Evolutionary conservation across 2,329 filamentous ascomycete genomes (phyloP).

Genomic region (Meredithiella fracta): DNA sequence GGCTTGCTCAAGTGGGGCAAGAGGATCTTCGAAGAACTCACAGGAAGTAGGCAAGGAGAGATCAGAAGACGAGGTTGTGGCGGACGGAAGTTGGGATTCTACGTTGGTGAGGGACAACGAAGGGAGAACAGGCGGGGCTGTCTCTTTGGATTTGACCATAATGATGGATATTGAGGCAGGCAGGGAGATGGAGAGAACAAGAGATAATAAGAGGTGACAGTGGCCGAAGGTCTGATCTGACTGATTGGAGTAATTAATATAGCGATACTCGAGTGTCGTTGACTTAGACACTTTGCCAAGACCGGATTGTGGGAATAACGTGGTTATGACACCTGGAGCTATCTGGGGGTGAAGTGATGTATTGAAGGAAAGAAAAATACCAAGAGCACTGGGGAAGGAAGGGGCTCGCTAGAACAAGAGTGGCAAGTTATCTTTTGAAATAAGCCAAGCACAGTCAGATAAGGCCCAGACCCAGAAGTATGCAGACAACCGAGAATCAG

Average conservation of each 20-base stretch:
- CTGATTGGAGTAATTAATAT: no score
- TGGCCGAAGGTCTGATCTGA: no score
- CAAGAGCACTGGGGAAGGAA: not conserved
- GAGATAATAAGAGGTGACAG: not conserved
- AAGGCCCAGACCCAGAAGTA: no score
- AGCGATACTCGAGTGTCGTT: not conserved
- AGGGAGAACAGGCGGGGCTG: not conserved
- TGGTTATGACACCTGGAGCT: not conserved
- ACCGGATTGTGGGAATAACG: not conserved
- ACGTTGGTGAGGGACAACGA: not conserved
- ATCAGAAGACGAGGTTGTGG: not conserved
- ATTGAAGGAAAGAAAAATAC: not conserved
- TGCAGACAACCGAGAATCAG: no score
- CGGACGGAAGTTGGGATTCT: slow-evolving; percentile 1
- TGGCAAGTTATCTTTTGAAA: no score
- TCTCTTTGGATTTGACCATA: not conserved
- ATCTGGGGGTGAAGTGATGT: not conserved
- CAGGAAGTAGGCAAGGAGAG: not conserved
- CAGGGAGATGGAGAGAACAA: not conserved
- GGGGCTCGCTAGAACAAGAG: not conserved
- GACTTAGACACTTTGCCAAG: not conserved
- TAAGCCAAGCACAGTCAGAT: no score
- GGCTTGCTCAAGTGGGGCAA: slow-evolving; percentile 25
- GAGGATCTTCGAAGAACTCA: slow-evolving; percentile 16
- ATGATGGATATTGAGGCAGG: not conserved